Base-by-base conservation (phyloP, 352 stramenopile species). In the Globisporangium emineosum region DNA sequence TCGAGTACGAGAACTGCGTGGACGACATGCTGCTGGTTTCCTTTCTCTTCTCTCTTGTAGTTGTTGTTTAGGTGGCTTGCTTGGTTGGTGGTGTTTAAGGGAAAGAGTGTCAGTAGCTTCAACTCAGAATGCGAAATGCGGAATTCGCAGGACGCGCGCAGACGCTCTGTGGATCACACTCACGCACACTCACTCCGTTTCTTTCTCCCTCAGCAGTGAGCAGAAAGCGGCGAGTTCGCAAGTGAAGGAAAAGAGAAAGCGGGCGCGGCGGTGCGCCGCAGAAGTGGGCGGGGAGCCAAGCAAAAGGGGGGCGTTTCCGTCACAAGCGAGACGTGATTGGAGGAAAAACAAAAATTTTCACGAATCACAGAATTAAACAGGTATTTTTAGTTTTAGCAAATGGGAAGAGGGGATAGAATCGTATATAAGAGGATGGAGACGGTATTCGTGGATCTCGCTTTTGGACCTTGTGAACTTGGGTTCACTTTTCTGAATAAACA, bases 1-100 rank as follows among this genome's bases (percentile, higher is more conserved):
- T 90, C 60, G 93, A 98, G 81, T 98, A 98, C 69, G 96, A 98
- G 79, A 99, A 99, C 75, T 94, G 86, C 61, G 86, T 87, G 37
- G 86, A 92, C 53, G 83, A 78, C 86, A 94, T 94, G 64, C 33
- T 69, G 23, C 37, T 65, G 21, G 65, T 37, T 47, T 47, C 57
- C 51, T 52, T 30, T 29, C 9, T 35, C 49, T 37, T 29, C 42
- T 57, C 51, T 21, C 51, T 57, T 9, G 23, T 51, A 19, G 8
- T 25, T 25, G 21, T 49, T 56, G 10, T 7, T 17, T 50, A n/a
- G 15, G 6, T 61, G 15, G n/a, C n/a, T n/a, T n/a, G n/a, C n/a
- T n/a, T n/a, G n/a, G n/a, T n/a, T n/a, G 15, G 32, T 1, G 30
- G 30, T n/a, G n/a, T n/a, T n/a, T n/a, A 59, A 35, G 54, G 23